Evolutionary conservation across 768 basidiomycete genomes (phyloP), one percentile per base, ranked within the genome.

Genomic region (Leccinum rimulosum): DNA sequence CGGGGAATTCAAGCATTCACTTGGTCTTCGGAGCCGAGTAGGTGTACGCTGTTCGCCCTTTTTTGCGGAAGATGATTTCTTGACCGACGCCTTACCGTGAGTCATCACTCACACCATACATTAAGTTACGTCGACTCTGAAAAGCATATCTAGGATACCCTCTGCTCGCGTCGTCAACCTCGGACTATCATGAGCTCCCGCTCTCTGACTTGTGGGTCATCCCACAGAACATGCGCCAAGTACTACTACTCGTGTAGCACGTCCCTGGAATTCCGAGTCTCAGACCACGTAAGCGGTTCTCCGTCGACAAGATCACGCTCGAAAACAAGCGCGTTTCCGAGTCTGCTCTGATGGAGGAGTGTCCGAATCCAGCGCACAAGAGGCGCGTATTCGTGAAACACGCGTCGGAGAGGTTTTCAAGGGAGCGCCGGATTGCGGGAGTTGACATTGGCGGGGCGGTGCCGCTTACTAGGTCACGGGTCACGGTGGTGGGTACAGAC

Each of bases 401-500:
- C 50, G 80, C 30, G 4, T 87, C 88, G 65, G 82, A 87, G 9
- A 31, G 87, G 58, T 82, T 77, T 58, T 83, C 85, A 3, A 91
- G 89, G 89, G 86, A 86, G 65, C 73, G 68, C 7, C 71, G 59
- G 11, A 73, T 88, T 30, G 84, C 82, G 0, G 82, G 82, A 6
- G 75, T 78, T 25, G 68, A 74, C 17, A 74, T 86, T 0, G 82
- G 83, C 19, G 83, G 35, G 0, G 33, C 9, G 33, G 33, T 35
- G 9, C 33, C 33, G 8, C 10, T 35, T 6, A 35, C 22, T 22
- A 22, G 22, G 22, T 22, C 22, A 22, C 22, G 33, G 33, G 54
- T 91, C 22, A 22, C 22, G 89, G 88, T 74, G 87, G 31, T 22
- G 89, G 89, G 1, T 91, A 22, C 22, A 58, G 52, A 84, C 84